Conservation (phyloP, 306 rosid genomes). For the Geum urbanum region DNA sequence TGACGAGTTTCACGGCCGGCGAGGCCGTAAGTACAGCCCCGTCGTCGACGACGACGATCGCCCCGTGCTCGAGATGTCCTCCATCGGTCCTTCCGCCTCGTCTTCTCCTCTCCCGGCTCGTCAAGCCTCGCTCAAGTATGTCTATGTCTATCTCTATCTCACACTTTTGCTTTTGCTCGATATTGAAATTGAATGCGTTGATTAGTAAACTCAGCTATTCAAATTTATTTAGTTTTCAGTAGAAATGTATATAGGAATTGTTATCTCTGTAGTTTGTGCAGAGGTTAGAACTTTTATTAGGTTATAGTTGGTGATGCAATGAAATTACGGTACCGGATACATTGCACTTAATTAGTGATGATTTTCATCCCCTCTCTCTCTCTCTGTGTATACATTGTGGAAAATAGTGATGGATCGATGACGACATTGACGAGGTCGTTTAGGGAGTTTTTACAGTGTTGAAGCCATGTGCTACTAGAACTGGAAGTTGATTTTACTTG, state of each 20-base stretch:
- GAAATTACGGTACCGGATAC: not conserved
- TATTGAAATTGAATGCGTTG: not conserved
- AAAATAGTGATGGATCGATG: not conserved
- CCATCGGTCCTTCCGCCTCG: conserved; percentile 75
- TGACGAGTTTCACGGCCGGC: conserved; percentile 51
- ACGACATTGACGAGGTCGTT: not conserved
- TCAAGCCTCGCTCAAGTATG: conserved; percentile 58
- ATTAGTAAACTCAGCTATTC: not conserved
- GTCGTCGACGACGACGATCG: conserved; percentile 87
- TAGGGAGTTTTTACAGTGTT: not conserved
- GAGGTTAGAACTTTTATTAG: not conserved
- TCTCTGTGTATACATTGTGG: not conserved
- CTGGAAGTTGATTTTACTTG: not conserved
- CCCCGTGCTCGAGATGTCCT: conserved; percentile 94
- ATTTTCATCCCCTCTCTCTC: too few species aligned
- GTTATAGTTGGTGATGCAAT: not conserved
- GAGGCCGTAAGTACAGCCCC: conserved; percentile 79
- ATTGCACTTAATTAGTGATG: not conserved
- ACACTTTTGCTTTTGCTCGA: too few species aligned
- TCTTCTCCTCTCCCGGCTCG: conserved; percentile 43
- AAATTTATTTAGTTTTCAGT: not conserved
- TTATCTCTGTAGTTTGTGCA: not conserved
- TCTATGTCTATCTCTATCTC: not conserved
- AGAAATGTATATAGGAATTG: too few species aligned
- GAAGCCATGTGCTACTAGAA: not conserved